These are phyloP conservation scores for Mycena vulgaris DNA, from an alignment of 768 basidiomycete species.

Conservation along the genomic window DNA sequence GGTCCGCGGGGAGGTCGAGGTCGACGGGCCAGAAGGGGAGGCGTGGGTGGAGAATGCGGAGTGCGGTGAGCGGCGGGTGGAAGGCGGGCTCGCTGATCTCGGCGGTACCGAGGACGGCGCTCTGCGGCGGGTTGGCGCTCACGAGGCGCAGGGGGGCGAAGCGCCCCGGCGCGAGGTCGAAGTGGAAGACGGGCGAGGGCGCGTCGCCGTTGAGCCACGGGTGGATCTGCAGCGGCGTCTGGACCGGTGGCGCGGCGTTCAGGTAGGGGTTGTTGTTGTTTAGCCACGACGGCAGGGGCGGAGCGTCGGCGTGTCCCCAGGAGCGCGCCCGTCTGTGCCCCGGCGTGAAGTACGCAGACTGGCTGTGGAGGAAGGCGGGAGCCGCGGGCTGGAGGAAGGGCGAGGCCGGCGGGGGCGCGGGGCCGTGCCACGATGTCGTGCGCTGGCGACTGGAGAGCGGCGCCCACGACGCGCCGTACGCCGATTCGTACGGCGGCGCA, in stretches of 20 bases:
- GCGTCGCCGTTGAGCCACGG: too few species aligned
- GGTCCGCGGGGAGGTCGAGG: constrained; percentile 40
- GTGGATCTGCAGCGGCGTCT: constrained; percentile 10
- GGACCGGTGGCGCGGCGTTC: not conserved
- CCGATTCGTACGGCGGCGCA: constrained; percentile 17
- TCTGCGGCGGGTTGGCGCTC: too few species aligned
- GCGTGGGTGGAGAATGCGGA: constrained; percentile 58
- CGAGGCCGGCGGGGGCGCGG: too few species aligned
- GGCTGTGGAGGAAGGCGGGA: constrained; percentile 13
- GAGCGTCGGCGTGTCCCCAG: not conserved
- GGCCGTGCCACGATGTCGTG: constrained; percentile 22
- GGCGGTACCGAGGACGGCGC: not conserved
- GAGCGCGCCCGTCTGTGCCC: constrained; percentile 10
- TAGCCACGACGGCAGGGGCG: too few species aligned
- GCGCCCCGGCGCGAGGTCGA: constrained; percentile 54
- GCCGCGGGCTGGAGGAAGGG: constrained; percentile 16
- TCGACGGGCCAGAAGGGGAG: constrained; percentile 60
- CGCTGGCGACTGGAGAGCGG: constrained; percentile 26
- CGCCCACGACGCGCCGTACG: constrained; percentile 18
- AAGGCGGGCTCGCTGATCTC: constrained; percentile 57
- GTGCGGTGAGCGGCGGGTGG: constrained; percentile 52
- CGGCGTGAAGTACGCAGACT: not conserved
- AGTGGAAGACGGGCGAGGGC: constrained; percentile 50
- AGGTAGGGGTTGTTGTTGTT: constrained; percentile 5
- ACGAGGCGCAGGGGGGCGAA: constrained; percentile 19